Evolutionary conservation across 208 protist genomes (phyloP), one percentile per base, ranked within the genome.

Genomic region (Wallacemonas sp.): DNA sequence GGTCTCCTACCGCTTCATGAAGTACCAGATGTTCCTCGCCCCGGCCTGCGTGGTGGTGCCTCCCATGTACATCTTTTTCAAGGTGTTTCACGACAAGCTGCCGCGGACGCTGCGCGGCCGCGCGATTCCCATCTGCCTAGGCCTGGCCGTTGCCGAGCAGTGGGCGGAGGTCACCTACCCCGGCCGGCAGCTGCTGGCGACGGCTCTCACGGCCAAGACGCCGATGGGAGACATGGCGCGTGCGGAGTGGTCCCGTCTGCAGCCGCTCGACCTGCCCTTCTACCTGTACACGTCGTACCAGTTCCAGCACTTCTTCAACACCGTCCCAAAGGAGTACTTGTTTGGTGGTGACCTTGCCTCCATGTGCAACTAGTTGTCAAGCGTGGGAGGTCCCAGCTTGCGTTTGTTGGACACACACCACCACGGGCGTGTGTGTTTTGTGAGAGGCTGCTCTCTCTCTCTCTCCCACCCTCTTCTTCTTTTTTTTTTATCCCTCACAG

Each of bases 181-280:
- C 3, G 79, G 81, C 7, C 84, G 95, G 48, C 80, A 92, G 66
- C 79, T 97, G 5, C 72, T 97, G 7, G 87, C 81, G 25, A 87
- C 77, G 22, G 87, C 87, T 10, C 72, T 97, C 50, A 87, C 73
- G 29, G 85, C 87, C 14, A 89, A 87, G 67, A 97, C 89, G 38
- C 89, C 92, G 49, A 83, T 97, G 78, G 92, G 92, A n/a, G 92
- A 97, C 57, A 90, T 85, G 1, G 92, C 92, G 8, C 76, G 92
- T 7, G 92, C 92, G 18, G 89, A 97, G 61, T 97, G 92, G 92
- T 49, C 80, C 23, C 85, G 92, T 0, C 70, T 97, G 61, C 92
- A 95, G 72, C 83, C 92, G 12, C 46, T 94, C 11, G 84, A 94
- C 57, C 87, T 97, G 10, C 88, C 88, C 18, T 92, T 91, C 66